Conservation (phyloP, 257 asterid species). For the Rhazya stricta region DNA sequence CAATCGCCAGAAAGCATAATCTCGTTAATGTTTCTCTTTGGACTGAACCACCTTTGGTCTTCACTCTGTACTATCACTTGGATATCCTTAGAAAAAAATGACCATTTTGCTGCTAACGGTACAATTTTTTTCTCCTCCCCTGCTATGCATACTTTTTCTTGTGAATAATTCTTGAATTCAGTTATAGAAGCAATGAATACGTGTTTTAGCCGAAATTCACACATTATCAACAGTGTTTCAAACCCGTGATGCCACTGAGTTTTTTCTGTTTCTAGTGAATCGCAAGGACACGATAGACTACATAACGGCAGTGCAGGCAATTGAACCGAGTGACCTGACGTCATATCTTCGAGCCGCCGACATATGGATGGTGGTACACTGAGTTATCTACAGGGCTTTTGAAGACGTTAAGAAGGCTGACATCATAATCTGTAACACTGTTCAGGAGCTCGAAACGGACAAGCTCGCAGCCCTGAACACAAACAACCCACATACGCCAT, state of each 20-base stretch:
- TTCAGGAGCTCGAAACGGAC: constrained; percentile 52
- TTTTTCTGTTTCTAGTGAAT: constrained; percentile 28
- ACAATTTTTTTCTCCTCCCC: constrained; percentile 8
- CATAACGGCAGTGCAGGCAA: constrained; percentile 60
- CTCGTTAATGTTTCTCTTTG: constrained; percentile 45
- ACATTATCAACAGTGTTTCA: neutral
- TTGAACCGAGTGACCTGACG: constrained; percentile 54
- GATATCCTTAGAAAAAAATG: constrained; percentile 45
- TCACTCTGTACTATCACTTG: constrained; percentile 37
- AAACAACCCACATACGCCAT: constrained; percentile 52
- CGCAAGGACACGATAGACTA: constrained; percentile 52
- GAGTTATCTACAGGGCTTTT: constrained; percentile 62
- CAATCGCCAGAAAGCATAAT: constrained; percentile 35
- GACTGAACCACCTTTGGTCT: constrained; percentile 48
- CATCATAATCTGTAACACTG: constrained; percentile 60
- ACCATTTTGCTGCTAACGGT: constrained; percentile 58
- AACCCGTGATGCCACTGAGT: no score
- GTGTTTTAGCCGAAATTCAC: no score
- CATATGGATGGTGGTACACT: constrained; percentile 45
- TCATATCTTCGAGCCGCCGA: constrained; percentile 60
- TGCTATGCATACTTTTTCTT: no score
- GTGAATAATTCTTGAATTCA: no score
- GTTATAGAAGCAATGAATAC: no score
- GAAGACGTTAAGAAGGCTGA: constrained; percentile 49
- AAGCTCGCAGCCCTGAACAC: constrained; percentile 45